Evolutionary conservation across 768 basidiomycete species (phyloP), one percentile per base, ranked within the genome.

Genomic region (Lentinula edodes): DNA sequence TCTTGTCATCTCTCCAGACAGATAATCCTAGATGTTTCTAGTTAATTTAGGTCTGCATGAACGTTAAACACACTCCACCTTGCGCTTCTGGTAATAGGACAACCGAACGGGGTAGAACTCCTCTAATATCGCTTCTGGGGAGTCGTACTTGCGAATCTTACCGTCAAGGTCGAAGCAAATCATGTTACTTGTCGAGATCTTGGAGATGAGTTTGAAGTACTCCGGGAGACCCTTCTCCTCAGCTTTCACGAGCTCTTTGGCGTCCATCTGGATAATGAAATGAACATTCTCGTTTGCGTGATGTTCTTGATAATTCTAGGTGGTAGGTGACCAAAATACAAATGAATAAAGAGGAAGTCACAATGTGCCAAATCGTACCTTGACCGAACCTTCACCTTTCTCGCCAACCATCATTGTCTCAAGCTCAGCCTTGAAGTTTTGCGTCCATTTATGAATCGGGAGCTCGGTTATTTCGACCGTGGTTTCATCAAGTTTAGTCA

Each of bases 91-190:
- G 72, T 99, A 99, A 74, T 84, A 94, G 32, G 91, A 87, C 64
- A 99, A 75, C 15, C 97, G 86, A 60, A 87, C 76, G 32, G 92
- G 90, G 70, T 92, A 99, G 71, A 97, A 99, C 42, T 97, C 95
- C 64, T 92, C 87, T 50, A 98, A 73, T 58, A 99, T 92, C 66
- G 95, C 90, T 70, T 98, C 97, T 0, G 97, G 86, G 0, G 87
- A 83, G 16, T 83, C 78, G 72, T 98, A 98, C 75, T 88, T 95
- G 77, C 88, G 93, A 76, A 99, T 96, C 78, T 96, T 97, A 66
- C 93, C 89, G 16, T 95, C 91, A 63, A 91, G 84, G 74, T 99
- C 96, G 73, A 99, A 99, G 75, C 93, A 95, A 16, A 98, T 97
- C 97, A 99, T 98, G 77, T 99, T 99, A 71, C 85, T 83, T 15